Evolutionary conservation across 495 filamentous ascomycete species (phyloP), one percentile per base, ranked within the genome.

Genomic region (Cercophora samala): DNA sequence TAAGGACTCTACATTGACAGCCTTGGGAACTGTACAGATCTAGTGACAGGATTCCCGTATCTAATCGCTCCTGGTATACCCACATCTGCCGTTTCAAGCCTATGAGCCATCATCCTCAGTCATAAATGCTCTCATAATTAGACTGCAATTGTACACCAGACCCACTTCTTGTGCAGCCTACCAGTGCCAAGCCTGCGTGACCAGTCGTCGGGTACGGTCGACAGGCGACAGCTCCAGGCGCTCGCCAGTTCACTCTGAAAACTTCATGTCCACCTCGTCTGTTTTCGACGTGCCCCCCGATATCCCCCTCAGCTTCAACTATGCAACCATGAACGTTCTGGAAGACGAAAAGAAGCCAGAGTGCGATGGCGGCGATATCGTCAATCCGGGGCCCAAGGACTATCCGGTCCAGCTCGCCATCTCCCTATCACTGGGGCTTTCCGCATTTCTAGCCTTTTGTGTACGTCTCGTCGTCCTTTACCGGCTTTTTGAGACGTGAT

Each of bases 361-460:
- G 21, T 78, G 78, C 69, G 66, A 71, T 24, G 77, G 72, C 24
- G 73, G 78, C 42, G 60, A 63, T 79, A 67, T 24, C n/a, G 68
- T 77, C 21, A 71, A 73, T 0, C 79, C 79, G 0, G 74, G 74
- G 21, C 69, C 51, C 56, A 81, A 74, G 52, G 79, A 84, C 65
- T 83, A 81, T 21, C 75, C 74, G 58, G 82, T 86, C 55, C 84
- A 86, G 76, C 78, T 85, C 53, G 79, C 81, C 62, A 76, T 86
- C 60, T 86, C 84, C 8, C 70, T 83, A 18, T 72, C 77, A 6
- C 68, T 86, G 11, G 84, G 84, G 46, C 53, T 82, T n/a, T 79
- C 82, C 5, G 83, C 83, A 26, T 84, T 86, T 67, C 58, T 85
- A 2, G 75, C 78, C 15, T 86, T 86, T 56, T 86, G 84, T 68